Evolutionary conservation across 2,329 filamentous ascomycete species (phyloP).

Genomic region (Clarireedia paspali): DNA sequence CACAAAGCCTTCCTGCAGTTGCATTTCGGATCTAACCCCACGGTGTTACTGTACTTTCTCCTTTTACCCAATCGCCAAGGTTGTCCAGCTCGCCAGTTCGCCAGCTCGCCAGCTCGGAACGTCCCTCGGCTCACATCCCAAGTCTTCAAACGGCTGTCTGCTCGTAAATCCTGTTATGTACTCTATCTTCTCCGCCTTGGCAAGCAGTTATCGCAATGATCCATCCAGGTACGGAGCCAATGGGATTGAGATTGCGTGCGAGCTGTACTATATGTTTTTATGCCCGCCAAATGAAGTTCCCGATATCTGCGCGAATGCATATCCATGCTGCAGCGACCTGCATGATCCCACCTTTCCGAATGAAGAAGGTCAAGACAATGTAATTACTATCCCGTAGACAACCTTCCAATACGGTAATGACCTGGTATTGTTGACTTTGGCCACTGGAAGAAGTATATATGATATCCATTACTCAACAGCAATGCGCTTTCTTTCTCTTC

Average conservation of each 20-base stretch:
- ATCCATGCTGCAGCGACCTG: too few relatives aligned
- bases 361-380: conserved; percentile 10
- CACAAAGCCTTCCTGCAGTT: too few relatives aligned
- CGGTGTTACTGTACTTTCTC: too few relatives aligned
- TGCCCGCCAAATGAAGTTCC: too few relatives aligned
- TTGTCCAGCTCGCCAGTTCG: too few relatives aligned
- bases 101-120: too few relatives aligned
- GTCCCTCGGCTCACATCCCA: too few relatives aligned
- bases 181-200: conserved; percentile 8
- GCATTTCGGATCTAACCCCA: too few relatives aligned
- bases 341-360: conserved; percentile 15
- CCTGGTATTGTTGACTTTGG: neutral
- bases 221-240: conserved; percentile 34
- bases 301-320: too few relatives aligned
- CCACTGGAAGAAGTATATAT: neutral
- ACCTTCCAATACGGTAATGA: neutral
- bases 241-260: conserved; percentile 21
- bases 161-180: too few relatives aligned
- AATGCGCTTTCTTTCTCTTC: neutral
- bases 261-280: conserved; percentile 18
- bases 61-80: too few relatives aligned
- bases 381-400: neutral
- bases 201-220: conserved; percentile 25
- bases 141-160: too few relatives aligned
- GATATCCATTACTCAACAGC: neutral